These are phyloP conservation scores for Chlorella sp. DNA, from an alignment of 139 green algal genomes.

Conservation along the genomic window DNA sequence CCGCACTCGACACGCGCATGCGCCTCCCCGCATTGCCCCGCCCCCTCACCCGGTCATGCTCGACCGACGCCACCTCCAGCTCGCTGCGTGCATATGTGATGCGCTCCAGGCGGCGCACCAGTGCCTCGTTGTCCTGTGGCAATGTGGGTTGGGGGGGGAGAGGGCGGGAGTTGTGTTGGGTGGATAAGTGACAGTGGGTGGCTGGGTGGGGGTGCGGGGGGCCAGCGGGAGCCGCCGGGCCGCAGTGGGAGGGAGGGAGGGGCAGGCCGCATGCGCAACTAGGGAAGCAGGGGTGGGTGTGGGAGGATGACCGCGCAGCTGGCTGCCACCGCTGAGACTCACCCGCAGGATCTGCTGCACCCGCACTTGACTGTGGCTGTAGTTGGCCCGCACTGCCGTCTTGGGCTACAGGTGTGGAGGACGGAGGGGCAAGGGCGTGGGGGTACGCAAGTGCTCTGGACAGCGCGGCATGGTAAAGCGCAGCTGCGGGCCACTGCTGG, in stretches of 20 bases:
- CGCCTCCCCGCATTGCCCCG: neutral
- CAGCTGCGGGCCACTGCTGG: neutral
- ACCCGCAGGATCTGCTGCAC: slow-evolving; percentile 19
- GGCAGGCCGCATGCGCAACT: neutral
- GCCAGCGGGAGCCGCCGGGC: neutral
- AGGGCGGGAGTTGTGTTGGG: neutral
- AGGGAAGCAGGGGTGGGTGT: neutral
- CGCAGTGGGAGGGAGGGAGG: neutral
- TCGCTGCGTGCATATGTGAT: no score
- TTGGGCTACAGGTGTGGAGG: neutral
- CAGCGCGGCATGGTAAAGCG: neutral
- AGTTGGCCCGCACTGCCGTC: neutral
- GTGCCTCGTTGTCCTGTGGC: neutral
- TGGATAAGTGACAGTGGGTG: neutral
- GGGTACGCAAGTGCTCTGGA: neutral
- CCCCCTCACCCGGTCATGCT: no score
- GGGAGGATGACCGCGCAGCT: neutral
- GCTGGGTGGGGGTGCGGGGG: neutral
- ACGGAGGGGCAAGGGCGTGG: neutral
- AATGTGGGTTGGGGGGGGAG: no score
- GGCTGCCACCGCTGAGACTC: neutral
- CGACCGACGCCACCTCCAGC: no score
- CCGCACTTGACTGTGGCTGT: neutral
- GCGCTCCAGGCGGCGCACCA: slow-evolving; percentile 14
- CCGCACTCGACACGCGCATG: slow-evolving; percentile 9